Conservation (phyloP, 1,284 basidiomycete species). For the Naganishia sp. region DNA sequence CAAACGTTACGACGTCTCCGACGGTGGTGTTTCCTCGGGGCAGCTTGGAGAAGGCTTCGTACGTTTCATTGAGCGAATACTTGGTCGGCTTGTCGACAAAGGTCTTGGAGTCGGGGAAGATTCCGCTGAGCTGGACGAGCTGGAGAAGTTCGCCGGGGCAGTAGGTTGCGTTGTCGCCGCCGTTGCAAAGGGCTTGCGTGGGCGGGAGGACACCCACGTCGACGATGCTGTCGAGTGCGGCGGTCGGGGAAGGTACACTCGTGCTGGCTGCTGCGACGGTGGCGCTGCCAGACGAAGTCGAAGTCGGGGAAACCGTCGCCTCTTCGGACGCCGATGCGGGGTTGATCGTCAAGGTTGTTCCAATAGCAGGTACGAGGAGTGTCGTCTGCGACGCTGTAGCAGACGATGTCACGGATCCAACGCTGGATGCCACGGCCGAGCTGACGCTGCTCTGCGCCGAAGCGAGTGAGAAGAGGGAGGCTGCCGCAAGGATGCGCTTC, state of each 20-base stretch:
- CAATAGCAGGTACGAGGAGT: constrained; percentile 2
- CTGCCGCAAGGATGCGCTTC: too few relatives aligned
- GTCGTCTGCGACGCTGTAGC: background rate
- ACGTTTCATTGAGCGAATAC: constrained; percentile 64
- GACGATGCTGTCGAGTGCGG: constrained; percentile 59
- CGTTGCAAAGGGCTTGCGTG: constrained; percentile 55
- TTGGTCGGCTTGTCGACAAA: constrained; percentile 85
- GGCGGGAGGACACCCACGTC: constrained; percentile 71
- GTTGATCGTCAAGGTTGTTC: constrained; percentile 16
- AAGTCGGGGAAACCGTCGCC: background rate
- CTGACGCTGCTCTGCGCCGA: too few relatives aligned
- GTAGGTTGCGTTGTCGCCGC: constrained; percentile 66
- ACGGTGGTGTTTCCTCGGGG: constrained; percentile 59
- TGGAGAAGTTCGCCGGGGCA: constrained; percentile 78
- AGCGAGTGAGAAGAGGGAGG: too few relatives aligned
- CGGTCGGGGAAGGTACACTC: constrained; percentile 65
- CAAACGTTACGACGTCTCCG: constrained; percentile 62
- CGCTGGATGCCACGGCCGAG: too few relatives aligned
- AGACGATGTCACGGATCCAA: too few relatives aligned
- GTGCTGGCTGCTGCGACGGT: constrained; percentile 58
- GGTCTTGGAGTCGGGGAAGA: constrained; percentile 76
- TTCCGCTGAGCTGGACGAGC: constrained; percentile 74
- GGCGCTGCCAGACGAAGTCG: background rate
- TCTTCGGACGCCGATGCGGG: background rate
- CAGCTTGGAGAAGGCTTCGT: constrained; percentile 68